Base-by-base conservation (phyloP, 2,329 filamentous ascomycete species). In the Ophiostoma sp. region DNA sequence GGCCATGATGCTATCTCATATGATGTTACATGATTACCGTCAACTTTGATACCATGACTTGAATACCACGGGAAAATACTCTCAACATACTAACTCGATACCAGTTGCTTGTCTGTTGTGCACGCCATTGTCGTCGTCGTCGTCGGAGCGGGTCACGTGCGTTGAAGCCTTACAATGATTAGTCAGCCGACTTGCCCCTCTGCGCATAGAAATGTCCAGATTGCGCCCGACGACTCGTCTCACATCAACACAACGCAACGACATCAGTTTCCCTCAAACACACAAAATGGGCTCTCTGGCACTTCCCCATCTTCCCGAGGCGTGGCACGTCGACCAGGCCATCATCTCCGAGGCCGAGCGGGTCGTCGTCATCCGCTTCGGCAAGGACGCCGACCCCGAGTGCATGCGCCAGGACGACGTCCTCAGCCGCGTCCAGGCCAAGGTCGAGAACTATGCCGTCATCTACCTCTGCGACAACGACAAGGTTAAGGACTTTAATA, bases 251-350 rank as follows among this genome's bases (percentile, higher is more conserved):
- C 44, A 52, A 5, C 27, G 27, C 65, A 42, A 18, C 49, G 5
- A 36, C 38, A 44, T n/a, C 7, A 64, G 16, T 9, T 16, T 40
- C 5, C 36, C 5, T 3, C 44, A 6, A 38, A 18, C 45, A 52
- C 38, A 18, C 11, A 68, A 44, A 27, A 64, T 64, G 63, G 63
- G 63, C 40, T 64, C 63, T 4, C 63, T 64, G 12, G 63, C 63
- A 36, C 63, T 64, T 36, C 63, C 62, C 18, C 64, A 60, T 14
- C 55, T n/a, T 8, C 55, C 64, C 40, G 40, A 45, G 58, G 65
- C 64, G 64, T 99, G 94, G 95, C 95, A 99, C 79, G 95, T 99
- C 76, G 95, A 98, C 83, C 93, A 98, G 81, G 93, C 93, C 72
- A 97, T 97, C 76, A 88, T 92, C 76, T 78, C 76, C 55, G 93